phyloP scores from a whole-genome alignment of 352 stramenopile species.

The Poterioochromonas sp. region DNA sequence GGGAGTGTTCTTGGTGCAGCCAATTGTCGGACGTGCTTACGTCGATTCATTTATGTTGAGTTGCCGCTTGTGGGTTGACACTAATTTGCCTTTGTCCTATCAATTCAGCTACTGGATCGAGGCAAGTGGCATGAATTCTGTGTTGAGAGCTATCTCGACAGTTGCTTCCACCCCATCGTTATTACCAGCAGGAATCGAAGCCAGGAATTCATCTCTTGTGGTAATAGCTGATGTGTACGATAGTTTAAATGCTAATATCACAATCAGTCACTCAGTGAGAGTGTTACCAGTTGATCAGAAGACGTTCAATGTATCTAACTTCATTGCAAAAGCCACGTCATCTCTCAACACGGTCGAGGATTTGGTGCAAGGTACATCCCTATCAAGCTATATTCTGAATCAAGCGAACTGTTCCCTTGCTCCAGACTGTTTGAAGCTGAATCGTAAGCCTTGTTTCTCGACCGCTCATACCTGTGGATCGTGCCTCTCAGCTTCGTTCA shows the following conservation, averaged over 20 bases:
- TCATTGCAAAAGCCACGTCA: no score
- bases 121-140: neutral
- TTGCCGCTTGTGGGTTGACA: neutral
- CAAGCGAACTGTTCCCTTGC: conserved; percentile 27
- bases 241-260: neutral
- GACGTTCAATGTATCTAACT: no score
- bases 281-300: neutral
- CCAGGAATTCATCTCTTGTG: neutral
- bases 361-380: neutral
- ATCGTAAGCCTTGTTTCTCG: neutral
- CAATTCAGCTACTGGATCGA: neutral
- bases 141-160: neutral
- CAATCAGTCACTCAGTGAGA: neutral
- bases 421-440: neutral
- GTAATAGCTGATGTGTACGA: neutral
- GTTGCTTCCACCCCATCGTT: neutral
- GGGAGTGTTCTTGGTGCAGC: neutral
- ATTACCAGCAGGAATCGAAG: neutral
- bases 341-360: no score
- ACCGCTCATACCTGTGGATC: conserved; percentile 17
- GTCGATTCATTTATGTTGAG: neutral
- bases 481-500: neutral
- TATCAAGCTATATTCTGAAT: neutral
- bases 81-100: neutral
- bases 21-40: neutral